A percentile compares a stretch with the other conserved stretches of the same genome.
These are phyloP conservation scores for Oropetium thomaeum DNA, from an alignment of 176 grass and related monocot genomes.

Conservation along the genomic window DNA sequence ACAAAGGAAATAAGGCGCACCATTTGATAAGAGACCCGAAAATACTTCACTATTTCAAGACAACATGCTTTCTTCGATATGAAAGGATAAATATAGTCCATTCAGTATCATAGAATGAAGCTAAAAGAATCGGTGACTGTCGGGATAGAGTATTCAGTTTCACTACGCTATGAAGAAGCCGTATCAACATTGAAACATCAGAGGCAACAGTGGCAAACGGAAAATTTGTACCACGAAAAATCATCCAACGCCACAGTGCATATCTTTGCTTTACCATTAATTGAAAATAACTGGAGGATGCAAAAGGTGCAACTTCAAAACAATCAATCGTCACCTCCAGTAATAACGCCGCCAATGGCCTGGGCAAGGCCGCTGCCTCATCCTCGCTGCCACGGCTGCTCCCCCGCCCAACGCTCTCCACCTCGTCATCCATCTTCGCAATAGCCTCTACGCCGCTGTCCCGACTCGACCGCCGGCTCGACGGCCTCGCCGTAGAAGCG, in stretches of 20 bases:
- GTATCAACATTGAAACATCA: background rate
- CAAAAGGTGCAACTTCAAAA: background rate
- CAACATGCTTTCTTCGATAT: background rate
- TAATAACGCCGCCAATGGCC: background rate
- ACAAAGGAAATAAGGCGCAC: slow-evolving; percentile 31
- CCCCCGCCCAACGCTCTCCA: slow-evolving; percentile 7
- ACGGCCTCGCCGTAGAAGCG: background rate
- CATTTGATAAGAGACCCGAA: slow-evolving; percentile 7
- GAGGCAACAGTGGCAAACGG: background rate
- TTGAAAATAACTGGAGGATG: background rate
- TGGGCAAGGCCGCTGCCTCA: slow-evolving; percentile 9
- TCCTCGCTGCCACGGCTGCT: slow-evolving; percentile 43
- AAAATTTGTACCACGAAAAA: slow-evolving; percentile 11
- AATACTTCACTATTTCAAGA: background rate
- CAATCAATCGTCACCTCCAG: slow-evolving; percentile 7
- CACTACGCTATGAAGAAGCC: background rate
- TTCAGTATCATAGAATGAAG: background rate
- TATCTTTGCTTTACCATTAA: background rate
- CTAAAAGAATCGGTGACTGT: background rate
- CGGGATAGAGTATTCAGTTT: too few species aligned
- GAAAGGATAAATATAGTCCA: background rate
- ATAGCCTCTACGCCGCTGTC: background rate
- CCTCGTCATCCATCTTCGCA: background rate
- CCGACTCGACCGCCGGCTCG: slow-evolving; percentile 40
- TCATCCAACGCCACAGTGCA: background rate